phyloP scores from a whole-genome alignment of 2,329 filamentous ascomycete genomes.

The Periconia sp. region DNA sequence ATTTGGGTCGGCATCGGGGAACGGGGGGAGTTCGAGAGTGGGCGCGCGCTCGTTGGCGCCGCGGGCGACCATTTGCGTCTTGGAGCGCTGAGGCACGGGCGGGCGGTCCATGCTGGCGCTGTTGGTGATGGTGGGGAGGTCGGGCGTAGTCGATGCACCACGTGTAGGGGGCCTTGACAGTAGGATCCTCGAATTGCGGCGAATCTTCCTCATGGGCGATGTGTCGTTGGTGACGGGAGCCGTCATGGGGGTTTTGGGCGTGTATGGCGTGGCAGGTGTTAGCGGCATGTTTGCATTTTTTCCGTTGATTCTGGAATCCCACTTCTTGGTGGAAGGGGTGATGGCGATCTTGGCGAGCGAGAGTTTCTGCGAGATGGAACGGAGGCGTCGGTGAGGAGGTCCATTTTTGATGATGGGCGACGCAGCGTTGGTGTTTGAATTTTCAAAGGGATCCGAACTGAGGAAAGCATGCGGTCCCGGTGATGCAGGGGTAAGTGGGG shows the following conservation, averaged over 20 bases:
- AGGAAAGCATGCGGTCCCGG: conserved; percentile 40
- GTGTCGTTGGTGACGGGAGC: conserved; percentile 23
- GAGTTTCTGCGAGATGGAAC: conserved; percentile 41
- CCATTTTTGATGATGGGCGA: conserved; percentile 37
- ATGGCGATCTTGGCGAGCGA: conserved; percentile 43
- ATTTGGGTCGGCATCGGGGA: conserved; percentile 19
- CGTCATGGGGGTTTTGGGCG: conserved; percentile 37
- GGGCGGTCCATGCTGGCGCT: conserved; percentile 11
- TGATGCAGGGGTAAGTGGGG: conserved; percentile 31
- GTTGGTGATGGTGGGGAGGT: conserved; percentile 24
- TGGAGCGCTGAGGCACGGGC: conserved; percentile 5
- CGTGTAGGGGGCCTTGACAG: conserved; percentile 24
- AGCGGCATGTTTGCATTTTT: conserved; percentile 17
- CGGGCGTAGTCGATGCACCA: conserved; percentile 22
- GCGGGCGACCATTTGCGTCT: conserved; percentile 31
- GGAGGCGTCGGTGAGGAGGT: conserved; percentile 38
- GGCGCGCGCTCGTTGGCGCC: conserved; percentile 41
- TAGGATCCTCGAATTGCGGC: conserved; percentile 34
- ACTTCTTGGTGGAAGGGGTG: conserved; percentile 34
- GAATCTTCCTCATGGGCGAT: conserved; percentile 24
- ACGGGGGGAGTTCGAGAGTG: conserved; percentile 35
- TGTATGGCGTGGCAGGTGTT: conserved; percentile 31
- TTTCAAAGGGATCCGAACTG: conserved; percentile 42
- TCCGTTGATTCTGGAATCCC: conserved; percentile 29
- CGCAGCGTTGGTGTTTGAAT: conserved; percentile 26